Conservation (phyloP, 2,329 filamentous ascomycete genomes). For the Diplodia sapinea region DNA sequence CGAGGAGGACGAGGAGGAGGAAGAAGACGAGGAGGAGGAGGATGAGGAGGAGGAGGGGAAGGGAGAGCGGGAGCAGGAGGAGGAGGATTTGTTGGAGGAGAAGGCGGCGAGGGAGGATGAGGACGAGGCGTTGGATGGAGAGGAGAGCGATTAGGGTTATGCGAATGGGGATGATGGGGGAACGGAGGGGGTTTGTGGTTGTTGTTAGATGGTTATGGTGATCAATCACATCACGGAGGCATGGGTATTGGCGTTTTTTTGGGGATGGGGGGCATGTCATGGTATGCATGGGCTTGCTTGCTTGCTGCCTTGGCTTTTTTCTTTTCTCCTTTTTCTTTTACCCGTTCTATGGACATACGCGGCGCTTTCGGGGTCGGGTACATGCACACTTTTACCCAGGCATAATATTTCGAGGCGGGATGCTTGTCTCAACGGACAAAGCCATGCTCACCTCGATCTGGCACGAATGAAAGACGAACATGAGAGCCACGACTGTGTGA, state of each 20-base stretch:
- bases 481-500: constrained; percentile 6
- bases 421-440: constrained; percentile 1
- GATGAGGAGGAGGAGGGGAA: constrained; percentile 63
- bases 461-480: constrained; percentile 10
- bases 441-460: background rate
- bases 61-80: too few species aligned
- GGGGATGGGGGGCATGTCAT: background rate
- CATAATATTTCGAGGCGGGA: background rate
- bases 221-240: background rate
- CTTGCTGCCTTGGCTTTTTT: background rate
- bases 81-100: constrained; percentile 56
- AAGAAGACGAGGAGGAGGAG: constrained; percentile 60
- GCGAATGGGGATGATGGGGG: background rate
- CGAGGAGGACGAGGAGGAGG: constrained; percentile 55
- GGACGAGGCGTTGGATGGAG: constrained; percentile 63
- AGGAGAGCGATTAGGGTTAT: constrained; percentile 46
- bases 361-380: constrained; percentile 1
- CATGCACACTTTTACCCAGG: too few species aligned
- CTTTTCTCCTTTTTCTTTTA: background rate
- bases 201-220: too few species aligned
- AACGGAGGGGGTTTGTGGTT: too few species aligned
- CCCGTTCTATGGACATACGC: background rate
- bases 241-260: constrained; percentile 17
- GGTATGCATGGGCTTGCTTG: background rate
- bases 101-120: constrained; percentile 53